Conservation (phyloP, 495 filamentous ascomycete genomes). For the Penicillium samsonianum region DNA sequence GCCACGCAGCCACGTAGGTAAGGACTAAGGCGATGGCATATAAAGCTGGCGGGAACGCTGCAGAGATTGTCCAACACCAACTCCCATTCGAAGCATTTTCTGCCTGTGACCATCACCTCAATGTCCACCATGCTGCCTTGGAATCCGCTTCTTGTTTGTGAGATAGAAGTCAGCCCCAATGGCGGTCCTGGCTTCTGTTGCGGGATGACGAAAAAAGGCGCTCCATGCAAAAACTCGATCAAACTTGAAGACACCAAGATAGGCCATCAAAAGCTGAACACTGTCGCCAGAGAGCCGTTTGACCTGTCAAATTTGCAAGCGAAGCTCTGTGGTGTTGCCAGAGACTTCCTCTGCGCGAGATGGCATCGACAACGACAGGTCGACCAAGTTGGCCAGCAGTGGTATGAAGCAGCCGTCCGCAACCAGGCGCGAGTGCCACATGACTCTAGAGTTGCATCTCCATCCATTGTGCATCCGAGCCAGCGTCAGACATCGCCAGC, state of each 20-base stretch:
- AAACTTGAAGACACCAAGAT: conserved; percentile 6
- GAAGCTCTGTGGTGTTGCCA: conserved; percentile 1
- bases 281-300: conserved; percentile 1
- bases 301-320: conserved; percentile 1
- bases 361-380: conserved; percentile 4
- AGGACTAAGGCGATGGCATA: conserved; percentile 2
- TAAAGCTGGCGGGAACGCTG: conserved; percentile 4
- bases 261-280: conserved; percentile 9
- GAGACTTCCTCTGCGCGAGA: conserved; percentile 2
- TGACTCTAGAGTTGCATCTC: conserved; percentile 2
- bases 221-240: conserved; percentile 1
- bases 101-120: background rate
- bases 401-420: conserved; percentile 4
- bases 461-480: background rate
- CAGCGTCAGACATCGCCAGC: conserved; percentile 4
- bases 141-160: background rate
- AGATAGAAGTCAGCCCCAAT: conserved; percentile 6
- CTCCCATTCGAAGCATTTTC: background rate
- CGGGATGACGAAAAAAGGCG: conserved; percentile 1
- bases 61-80: conserved; percentile 2
- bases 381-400: conserved; percentile 6
- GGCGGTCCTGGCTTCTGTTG: conserved; percentile 3
- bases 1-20: background rate
- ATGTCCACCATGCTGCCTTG: conserved; percentile 1
- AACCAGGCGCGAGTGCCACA: background rate